These are phyloP conservation scores for Orbilia brochopaga DNA, from an alignment of 2,329 filamentous ascomycete genomes.

Conservation along the genomic window DNA sequence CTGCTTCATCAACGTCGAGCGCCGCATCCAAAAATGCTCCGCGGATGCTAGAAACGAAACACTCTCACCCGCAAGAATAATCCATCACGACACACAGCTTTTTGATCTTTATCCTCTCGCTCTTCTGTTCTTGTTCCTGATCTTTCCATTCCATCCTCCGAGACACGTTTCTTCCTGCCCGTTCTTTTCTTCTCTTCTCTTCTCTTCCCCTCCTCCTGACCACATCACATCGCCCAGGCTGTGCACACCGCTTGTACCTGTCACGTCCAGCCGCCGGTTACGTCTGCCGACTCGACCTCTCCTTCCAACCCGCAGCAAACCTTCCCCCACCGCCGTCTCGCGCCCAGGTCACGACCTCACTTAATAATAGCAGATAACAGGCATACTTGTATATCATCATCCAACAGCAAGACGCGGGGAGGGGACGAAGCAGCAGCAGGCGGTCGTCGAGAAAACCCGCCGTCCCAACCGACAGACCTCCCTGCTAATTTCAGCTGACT, in stretches of 20 bases:
- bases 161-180: not conserved
- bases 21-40: not conserved
- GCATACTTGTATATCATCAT: too few species aligned
- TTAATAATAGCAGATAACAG: too few species aligned
- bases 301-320: not conserved
- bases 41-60: not conserved
- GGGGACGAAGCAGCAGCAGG: constrained; percentile 20
- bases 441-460: not conserved
- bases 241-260: not conserved
- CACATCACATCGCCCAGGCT: not conserved
- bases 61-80: not conserved
- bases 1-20: not conserved
- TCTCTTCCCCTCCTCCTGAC: not conserved
- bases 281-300: not conserved
- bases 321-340: not conserved
- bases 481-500: constrained; percentile 30
- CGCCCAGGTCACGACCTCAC: not conserved
- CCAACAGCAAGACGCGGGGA: not conserved
- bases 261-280: not conserved
- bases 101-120: not conserved
- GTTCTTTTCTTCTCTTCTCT: not conserved
- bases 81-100: not conserved
- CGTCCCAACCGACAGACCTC: not conserved
- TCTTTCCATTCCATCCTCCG: not conserved
- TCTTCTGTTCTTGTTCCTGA: not conserved